These are phyloP conservation scores for Leccinum arenicola DNA, from an alignment of 768 basidiomycete species.

Conservation along the genomic window DNA sequence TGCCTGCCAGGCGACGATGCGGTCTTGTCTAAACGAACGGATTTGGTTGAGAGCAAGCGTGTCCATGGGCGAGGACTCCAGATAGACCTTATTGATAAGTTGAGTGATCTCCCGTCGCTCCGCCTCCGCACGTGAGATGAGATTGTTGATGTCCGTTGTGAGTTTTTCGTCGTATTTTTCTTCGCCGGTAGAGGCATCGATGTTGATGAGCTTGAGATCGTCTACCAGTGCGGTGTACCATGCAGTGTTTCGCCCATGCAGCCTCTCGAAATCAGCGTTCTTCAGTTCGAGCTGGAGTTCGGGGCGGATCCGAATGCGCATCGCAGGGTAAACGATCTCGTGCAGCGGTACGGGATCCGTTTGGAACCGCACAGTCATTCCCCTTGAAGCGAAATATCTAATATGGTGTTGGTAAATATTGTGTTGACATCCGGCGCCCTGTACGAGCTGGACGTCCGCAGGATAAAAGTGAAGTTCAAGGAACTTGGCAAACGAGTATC, in stretches of 20 bases:
- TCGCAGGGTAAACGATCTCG: constrained; percentile 87
- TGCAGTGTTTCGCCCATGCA: constrained; percentile 64
- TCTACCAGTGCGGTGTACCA: constrained; percentile 79
- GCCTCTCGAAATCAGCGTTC: constrained; percentile 82
- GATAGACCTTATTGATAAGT: constrained; percentile 77
- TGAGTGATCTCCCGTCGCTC: constrained; percentile 71
- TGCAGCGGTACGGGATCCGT: constrained; percentile 79
- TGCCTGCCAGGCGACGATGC: constrained; percentile 94
- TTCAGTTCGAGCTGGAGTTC: constrained; percentile 88
- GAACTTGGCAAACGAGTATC: constrained; percentile 95
- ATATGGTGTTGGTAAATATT: constrained; percentile 93
- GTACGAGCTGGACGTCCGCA: constrained; percentile 78
- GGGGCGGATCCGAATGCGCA: constrained; percentile 79
- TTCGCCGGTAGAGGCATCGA: constrained; percentile 78
- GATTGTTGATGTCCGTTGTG: constrained; percentile 56
- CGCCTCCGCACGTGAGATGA: constrained; percentile 71
- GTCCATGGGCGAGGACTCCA: constrained; percentile 75
- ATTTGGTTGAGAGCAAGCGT: constrained; percentile 86
- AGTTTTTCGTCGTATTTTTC: constrained; percentile 66
- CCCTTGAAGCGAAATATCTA: constrained; percentile 82
- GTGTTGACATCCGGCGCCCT: constrained; percentile 87
- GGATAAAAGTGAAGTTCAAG: constrained; percentile 96
- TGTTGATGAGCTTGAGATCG: constrained; percentile 72
- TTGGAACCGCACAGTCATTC: constrained; percentile 86
- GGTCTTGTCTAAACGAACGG: constrained; percentile 84